phyloP scores from a whole-genome alignment of 139 green algal genomes.

The Protoeuglena noctilucae region DNA sequence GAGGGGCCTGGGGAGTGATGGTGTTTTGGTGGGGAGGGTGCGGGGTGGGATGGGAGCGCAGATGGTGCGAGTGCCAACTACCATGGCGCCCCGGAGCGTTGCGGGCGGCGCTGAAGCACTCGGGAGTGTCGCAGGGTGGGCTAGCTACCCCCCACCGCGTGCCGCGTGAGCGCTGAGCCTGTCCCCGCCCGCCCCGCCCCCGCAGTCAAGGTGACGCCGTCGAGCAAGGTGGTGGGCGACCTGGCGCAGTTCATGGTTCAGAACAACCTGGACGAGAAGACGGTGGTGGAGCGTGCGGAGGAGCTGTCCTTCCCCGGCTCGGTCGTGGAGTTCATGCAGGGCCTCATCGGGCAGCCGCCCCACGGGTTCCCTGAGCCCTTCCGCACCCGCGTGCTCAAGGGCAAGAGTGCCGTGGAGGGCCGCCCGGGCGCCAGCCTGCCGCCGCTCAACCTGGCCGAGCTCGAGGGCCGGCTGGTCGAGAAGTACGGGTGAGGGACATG shows the following conservation, averaged over 20 bases:
- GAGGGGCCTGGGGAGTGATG: no score
- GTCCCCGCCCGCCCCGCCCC: neutral
- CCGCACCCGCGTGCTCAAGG: constrained; percentile 50
- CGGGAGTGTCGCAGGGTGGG: no score
- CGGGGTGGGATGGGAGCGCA: no score
- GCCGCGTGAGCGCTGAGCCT: neutral
- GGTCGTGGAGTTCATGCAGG: constrained; percentile 73
- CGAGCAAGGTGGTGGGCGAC: constrained; percentile 76
- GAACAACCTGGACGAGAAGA: constrained; percentile 61
- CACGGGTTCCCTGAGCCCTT: constrained; percentile 78
- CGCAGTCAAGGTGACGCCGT: constrained; percentile 48
- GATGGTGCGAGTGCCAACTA: no score
- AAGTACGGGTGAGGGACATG: constrained; percentile 53
- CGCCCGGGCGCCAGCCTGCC: constrained; percentile 48
- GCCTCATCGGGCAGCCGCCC: constrained; percentile 48
- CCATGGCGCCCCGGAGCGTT: no score
- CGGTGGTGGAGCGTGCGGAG: constrained; percentile 57
- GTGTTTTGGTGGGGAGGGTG: no score
- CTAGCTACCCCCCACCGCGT: no score
- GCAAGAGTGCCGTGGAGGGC: constrained; percentile 42
- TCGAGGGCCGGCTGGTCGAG: constrained; percentile 34
- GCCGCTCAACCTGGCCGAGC: constrained; percentile 37
- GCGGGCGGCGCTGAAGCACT: no score
- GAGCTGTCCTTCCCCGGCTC: constrained; percentile 55
- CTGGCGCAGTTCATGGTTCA: constrained; percentile 92